These are phyloP conservation scores for Xylaria sp. DNA, from an alignment of 2,329 filamentous ascomycete species.

Conservation along the genomic window DNA sequence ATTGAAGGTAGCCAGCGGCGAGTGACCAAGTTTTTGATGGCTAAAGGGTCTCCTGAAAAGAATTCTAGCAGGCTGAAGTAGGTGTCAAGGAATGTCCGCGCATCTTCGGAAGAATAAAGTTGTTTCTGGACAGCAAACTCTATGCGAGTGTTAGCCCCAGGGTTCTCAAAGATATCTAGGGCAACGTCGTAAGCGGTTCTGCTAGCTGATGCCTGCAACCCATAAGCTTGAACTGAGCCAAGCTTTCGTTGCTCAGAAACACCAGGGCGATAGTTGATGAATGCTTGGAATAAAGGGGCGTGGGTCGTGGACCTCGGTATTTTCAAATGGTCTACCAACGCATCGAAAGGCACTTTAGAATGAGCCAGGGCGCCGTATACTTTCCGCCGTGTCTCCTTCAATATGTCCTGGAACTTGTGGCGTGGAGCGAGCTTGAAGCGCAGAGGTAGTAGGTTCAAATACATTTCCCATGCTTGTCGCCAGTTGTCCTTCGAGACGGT, in stretches of 20 bases:
- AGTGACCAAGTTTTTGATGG: too few relatives aligned
- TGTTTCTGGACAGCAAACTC: conserved; percentile 33
- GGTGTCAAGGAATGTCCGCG: too few relatives aligned
- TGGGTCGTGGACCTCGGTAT: conserved; percentile 53
- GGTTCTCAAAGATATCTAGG: conserved; percentile 54
- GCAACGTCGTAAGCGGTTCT: conserved; percentile 48
- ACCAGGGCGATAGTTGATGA: conserved; percentile 49
- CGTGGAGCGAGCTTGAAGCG: conserved; percentile 48
- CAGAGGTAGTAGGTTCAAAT: conserved; percentile 62
- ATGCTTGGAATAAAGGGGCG: conserved; percentile 62
- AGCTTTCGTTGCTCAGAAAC: conserved; percentile 21
- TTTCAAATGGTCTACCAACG: conserved; percentile 57
- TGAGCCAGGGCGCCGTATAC: conserved; percentile 54
- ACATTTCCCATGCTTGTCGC: too few relatives aligned
- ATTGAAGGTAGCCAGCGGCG: too few relatives aligned
- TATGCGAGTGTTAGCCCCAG: conserved; percentile 26
- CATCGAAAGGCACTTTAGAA: conserved; percentile 61
- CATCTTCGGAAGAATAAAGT: too few relatives aligned
- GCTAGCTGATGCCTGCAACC: neutral
- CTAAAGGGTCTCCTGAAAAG: too few relatives aligned
- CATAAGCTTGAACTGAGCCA: conserved; percentile 14
- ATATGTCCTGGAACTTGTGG: conserved; percentile 16
- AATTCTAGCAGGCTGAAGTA: too few relatives aligned
- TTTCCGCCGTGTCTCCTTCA: conserved; percentile 35
- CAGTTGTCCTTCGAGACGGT: too few relatives aligned